A percentile compares a stretch with the other conserved stretches of the same genome.
Conservation (phyloP, 1,139 yeast genomes). For the Scheffersomyces quercinus region DNA sequence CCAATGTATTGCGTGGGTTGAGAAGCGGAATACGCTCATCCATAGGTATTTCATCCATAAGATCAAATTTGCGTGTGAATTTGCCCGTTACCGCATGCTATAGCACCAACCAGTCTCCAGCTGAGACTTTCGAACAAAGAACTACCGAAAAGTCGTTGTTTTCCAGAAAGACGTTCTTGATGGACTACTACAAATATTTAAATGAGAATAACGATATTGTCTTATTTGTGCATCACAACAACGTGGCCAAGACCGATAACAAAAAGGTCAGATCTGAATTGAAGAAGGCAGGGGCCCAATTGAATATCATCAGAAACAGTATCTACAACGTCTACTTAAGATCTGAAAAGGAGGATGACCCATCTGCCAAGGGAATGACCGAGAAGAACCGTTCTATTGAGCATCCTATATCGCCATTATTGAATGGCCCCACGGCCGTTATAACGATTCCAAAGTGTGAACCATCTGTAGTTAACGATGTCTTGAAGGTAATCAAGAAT, state of each 20-base stretch:
- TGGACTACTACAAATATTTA: constrained; percentile 74
- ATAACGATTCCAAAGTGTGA: constrained; percentile 67
- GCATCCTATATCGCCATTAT: constrained; percentile 71
- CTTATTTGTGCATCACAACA: constrained; percentile 81
- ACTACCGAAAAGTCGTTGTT: constrained; percentile 51
- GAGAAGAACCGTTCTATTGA: constrained; percentile 39
- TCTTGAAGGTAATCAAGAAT: constrained; percentile 59
- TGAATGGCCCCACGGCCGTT: constrained; percentile 87
- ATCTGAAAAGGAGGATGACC: constrained; percentile 68
- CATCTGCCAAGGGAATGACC: constrained; percentile 64
- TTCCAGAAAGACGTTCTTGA: constrained; percentile 79
- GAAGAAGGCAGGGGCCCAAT: constrained; percentile 60
- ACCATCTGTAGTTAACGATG: constrained; percentile 64
- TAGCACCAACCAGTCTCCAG: constrained; percentile 3
- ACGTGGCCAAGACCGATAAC: constrained; percentile 70
- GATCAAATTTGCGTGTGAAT: background rate
- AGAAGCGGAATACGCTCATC: background rate
- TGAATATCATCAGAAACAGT: constrained; percentile 66
- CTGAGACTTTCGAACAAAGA: constrained; percentile 22
- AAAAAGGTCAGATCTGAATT: constrained; percentile 62
- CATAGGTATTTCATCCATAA: too few relatives aligned
- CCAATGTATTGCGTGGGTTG: background rate
- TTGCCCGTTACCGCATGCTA: background rate
- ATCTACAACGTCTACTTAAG: constrained; percentile 76
- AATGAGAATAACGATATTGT: constrained; percentile 69